Base-by-base conservation (phyloP, 73 alveolate genomes). In the Paramecium bursaria region DNA sequence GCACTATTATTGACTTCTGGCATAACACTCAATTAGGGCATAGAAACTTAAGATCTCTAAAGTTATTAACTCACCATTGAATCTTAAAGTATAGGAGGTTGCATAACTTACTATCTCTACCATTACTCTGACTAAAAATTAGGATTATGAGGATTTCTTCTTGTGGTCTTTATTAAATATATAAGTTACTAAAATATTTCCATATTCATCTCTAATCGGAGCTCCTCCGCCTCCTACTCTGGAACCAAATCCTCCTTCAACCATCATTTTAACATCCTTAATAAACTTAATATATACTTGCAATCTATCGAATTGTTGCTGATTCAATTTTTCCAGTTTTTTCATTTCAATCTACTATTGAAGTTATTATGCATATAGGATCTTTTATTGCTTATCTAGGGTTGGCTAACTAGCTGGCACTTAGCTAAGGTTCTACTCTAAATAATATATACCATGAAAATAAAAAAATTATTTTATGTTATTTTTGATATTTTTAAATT, bases 221-320 rank as follows among this genome's bases (percentile, higher is more conserved):
- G 82, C 82, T 67, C 82, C 82, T 7, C 76, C 76, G 13, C 82
- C 82, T 0, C 82, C 82, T 67, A 35, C 10, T 47, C 2, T 17
- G 13, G 5, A 4, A 14, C 17, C 7, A 1, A 39, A 11, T 39
- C 50, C 50, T 39, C 50, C 50, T 39, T 39, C 6, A 39, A 7
- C 11, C 11, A 6, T 39, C 50, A 39, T 6, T 11, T 39, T 6
- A 6, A 39, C 6, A 11, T 39, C 50, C 50, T 39, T 7, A 39
- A 39, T 39, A 7, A 7, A 39, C 6, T 39, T 7, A 39, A 7
- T 11, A 3, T n/a, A 29, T 57, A 57, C 76, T 42, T 23, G 33
- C 0, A 57, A 14, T 57, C 76, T 23, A 6, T 57, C 51, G 5
- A 30, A 1, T n/a, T 30, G 3, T 23, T 15, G 27, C 33, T 57